Conservation (phyloP, 441 rosid species). For the Adansonia rubrostipa region DNA sequence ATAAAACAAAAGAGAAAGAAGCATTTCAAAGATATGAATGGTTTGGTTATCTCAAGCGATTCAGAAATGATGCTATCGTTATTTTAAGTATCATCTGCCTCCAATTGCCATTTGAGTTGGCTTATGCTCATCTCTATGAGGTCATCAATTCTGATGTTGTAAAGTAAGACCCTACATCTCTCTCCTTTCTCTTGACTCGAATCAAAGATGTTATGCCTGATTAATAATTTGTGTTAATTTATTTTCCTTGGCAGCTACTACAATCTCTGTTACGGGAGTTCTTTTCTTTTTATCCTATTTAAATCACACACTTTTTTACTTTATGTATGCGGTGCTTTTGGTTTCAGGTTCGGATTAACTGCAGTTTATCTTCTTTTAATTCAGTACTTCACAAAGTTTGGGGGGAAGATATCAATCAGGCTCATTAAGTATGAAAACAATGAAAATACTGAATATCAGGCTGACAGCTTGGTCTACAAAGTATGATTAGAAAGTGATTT, state of each 20-base stretch:
- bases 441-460: conserved; percentile 70
- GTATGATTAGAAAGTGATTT: conserved; percentile 43
- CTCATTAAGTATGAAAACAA: conserved; percentile 78
- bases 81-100: conserved; percentile 83
- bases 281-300: background rate
- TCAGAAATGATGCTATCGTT: conserved; percentile 74
- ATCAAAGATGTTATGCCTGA: background rate
- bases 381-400: conserved; percentile 75
- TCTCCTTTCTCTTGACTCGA: background rate
- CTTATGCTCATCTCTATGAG: conserved; percentile 91
- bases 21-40: conserved; percentile 87
- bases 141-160: conserved; percentile 56
- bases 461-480: conserved; percentile 91
- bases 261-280: background rate
- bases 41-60: conserved; percentile 72
- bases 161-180: conserved; percentile 55
- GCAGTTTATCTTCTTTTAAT: conserved; percentile 81
- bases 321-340: conserved; percentile 25
- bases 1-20: conserved; percentile 63
- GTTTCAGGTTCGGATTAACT: conserved; percentile 79
- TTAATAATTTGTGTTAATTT: conserved; percentile 13
- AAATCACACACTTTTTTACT: conserved; percentile 3
- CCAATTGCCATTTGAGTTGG: conserved; percentile 94
- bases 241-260: background rate
- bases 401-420: conserved; percentile 82